Evolutionary conservation across 306 rosid species (phyloP), one percentile per base, ranked within the genome.

Genomic region (Malus fusca): DNA sequence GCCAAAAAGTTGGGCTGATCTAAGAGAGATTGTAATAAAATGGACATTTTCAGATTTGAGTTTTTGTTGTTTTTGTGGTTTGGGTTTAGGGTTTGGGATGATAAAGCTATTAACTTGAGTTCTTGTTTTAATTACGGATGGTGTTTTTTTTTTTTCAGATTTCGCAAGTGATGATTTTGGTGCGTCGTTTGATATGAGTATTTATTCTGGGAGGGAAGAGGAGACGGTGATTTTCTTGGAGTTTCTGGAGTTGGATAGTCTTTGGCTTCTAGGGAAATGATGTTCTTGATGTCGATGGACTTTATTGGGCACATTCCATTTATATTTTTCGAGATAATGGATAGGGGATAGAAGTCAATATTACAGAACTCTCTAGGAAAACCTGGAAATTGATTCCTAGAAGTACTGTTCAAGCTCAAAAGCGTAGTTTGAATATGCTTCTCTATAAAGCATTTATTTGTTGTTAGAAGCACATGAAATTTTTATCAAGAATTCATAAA

Each of bases 181-280:
- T 3, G 2, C 31, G 14, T 75, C 43, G 28, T 40, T 18, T 31
- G 60, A 13, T 37, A 3, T 40, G 68, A 12, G 61, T 66, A 71
- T 81, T 79, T 77, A 76, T 70, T 64, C 25, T 63, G 31, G 11
- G 43, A 31, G 46, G 46, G 46, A 63, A 25, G 14, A 52, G 68
- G 71, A 4, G 4, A 25, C 5, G 79, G 60, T 23, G 26, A 60
- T 18, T 67, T 22, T 85, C 89, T 69, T 72, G 89, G 85, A 83
- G 68, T 14, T 68, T 88, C 85, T 79, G 58, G 85, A 58, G 26
- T 63, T 22, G 31, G 33, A n/a, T 14, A 22, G 83, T 66, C 51
- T 66, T 11, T 19, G 2, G 44, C 25, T 23, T 66, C n/a, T 3
- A 6, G 5, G 17, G 19, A 46, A 8, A 1, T 21, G 48, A 77